These are phyloP conservation scores for Xylaria nigripes DNA, from an alignment of 495 filamentous ascomycete species.

Conservation along the genomic window DNA sequence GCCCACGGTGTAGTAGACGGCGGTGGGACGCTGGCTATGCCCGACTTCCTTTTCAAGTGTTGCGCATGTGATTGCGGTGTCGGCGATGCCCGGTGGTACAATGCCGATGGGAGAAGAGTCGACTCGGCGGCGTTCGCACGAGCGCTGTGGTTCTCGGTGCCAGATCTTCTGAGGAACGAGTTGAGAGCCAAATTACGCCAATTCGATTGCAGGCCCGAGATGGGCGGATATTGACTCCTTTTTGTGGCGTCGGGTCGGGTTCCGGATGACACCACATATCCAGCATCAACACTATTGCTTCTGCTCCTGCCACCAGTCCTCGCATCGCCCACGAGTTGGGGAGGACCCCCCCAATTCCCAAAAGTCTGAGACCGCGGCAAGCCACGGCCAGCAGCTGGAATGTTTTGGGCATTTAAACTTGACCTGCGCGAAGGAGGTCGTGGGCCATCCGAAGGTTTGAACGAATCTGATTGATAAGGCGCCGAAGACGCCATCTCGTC, in stretches of 20 bases:
- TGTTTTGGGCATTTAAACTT: constrained; percentile 35
- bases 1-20: constrained; percentile 20
- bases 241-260: constrained; percentile 17
- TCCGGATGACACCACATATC: not conserved
- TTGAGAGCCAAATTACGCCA: constrained; percentile 28
- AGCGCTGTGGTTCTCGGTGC: constrained; percentile 19
- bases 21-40: constrained; percentile 22
- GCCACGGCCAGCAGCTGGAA: constrained; percentile 24
- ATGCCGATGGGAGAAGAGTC: constrained; percentile 20
- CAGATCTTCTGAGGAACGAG: constrained; percentile 31
- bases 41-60: constrained; percentile 6
- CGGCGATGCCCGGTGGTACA: not conserved
- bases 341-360: constrained; percentile 22
- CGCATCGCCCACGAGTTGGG: constrained; percentile 4
- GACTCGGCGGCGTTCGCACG: constrained; percentile 30
- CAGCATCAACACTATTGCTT: constrained; percentile 34
- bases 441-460: constrained; percentile 15
- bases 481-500: constrained; percentile 32
- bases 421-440: constrained; percentile 37
- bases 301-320: constrained; percentile 21
- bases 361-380: constrained; percentile 12
- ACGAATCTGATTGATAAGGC: constrained; percentile 18
- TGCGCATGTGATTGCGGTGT: constrained; percentile 10
- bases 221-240: constrained; percentile 40
- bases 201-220: constrained; percentile 29